A percentile compares a stretch with the other conserved stretches of the same genome.
phyloP scores from a whole-genome alignment of 2,329 filamentous ascomycete genomes.

The Alternaria gansuensis region DNA sequence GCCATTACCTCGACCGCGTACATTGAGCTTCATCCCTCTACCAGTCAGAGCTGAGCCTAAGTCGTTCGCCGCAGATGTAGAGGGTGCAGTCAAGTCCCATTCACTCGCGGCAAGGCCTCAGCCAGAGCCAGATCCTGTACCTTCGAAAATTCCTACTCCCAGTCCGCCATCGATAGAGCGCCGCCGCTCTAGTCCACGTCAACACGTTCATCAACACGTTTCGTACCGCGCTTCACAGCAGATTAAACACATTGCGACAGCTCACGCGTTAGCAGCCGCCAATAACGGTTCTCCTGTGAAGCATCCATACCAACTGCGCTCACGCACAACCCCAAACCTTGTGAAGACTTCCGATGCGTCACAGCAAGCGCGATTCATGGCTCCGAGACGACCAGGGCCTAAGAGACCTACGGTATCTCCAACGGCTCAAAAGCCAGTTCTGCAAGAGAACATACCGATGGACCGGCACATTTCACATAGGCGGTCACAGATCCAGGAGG shows the following conservation, averaged over 20 bases:
- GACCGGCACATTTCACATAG: slow-evolving; percentile 26
- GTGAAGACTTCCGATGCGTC: slow-evolving; percentile 24
- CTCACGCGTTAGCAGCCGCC: slow-evolving; percentile 23
- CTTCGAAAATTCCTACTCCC: slow-evolving; percentile 45
- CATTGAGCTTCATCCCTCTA: slow-evolving; percentile 47
- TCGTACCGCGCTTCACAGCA: slow-evolving; percentile 29
- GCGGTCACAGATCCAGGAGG: slow-evolving; percentile 35
- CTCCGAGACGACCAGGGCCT: slow-evolving; percentile 30
- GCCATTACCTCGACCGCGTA: slow-evolving; percentile 41
- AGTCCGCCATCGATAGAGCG: slow-evolving; percentile 31
- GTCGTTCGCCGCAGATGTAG: slow-evolving; percentile 13
- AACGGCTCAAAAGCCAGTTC: slow-evolving; percentile 17
- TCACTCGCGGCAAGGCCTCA: slow-evolving; percentile 13
- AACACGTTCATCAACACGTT: slow-evolving; percentile 29
- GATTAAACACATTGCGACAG: slow-evolving; percentile 30
- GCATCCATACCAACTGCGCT: slow-evolving; percentile 32
- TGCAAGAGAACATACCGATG: slow-evolving; percentile 39
- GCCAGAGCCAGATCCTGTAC: slow-evolving; percentile 15
- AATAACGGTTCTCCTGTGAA: slow-evolving; percentile 24
- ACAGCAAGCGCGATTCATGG: slow-evolving; percentile 26
- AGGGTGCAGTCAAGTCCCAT: slow-evolving; percentile 17
- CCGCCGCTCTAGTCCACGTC: slow-evolving; percentile 41
- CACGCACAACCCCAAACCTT: slow-evolving; percentile 46
- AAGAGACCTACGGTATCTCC: slow-evolving; percentile 22
- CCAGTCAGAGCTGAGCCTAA: slow-evolving; percentile 27